Evolutionary conservation across 169 alveolate species (phyloP).

Genomic region (Plasmodium ovale): DNA sequence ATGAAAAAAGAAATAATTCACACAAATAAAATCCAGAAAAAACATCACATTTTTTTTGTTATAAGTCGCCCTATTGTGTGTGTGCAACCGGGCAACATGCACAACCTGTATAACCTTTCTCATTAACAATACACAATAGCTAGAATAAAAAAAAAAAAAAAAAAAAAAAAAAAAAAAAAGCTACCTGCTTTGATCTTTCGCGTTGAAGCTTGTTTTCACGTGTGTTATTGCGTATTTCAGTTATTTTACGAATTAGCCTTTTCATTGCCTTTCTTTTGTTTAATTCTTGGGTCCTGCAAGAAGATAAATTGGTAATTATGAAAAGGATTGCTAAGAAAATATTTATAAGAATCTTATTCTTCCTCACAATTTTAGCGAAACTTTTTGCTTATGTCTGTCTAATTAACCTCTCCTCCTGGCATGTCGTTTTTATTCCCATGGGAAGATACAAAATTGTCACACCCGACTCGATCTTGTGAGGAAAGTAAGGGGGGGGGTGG

Average conservation of each 20-base stretch:
- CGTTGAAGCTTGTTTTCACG: slow-evolving; percentile 10
- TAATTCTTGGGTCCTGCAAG: slow-evolving; percentile 63
- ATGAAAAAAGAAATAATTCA: background rate
- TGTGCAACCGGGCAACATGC: background rate
- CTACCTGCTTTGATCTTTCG: slow-evolving; percentile 50
- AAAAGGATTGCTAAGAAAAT: background rate
- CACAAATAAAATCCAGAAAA: background rate
- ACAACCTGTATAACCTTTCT: background rate
- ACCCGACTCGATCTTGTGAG: slow-evolving; percentile 52
- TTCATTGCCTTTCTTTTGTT: slow-evolving; percentile 71
- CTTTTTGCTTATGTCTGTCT: too few species aligned
- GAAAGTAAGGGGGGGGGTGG: background rate
- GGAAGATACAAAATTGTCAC: slow-evolving; percentile 54
- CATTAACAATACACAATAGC: background rate
- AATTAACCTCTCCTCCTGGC: slow-evolving; percentile 72
- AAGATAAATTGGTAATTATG: background rate
- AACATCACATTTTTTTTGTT: too few species aligned
- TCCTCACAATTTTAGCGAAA: too few species aligned
- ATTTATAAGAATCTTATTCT: background rate
- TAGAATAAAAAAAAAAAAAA: slow-evolving; percentile 2
- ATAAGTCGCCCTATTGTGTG: too few species aligned
- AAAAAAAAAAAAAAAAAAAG: slow-evolving; percentile 34
- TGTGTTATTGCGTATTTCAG: slow-evolving; percentile 2
- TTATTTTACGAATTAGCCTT: slow-evolving; percentile 28
- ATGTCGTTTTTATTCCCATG: slow-evolving; percentile 34